Conservation (phyloP, 2,329 filamentous ascomycete genomes). For the Nothomitra cinnamomea region DNA sequence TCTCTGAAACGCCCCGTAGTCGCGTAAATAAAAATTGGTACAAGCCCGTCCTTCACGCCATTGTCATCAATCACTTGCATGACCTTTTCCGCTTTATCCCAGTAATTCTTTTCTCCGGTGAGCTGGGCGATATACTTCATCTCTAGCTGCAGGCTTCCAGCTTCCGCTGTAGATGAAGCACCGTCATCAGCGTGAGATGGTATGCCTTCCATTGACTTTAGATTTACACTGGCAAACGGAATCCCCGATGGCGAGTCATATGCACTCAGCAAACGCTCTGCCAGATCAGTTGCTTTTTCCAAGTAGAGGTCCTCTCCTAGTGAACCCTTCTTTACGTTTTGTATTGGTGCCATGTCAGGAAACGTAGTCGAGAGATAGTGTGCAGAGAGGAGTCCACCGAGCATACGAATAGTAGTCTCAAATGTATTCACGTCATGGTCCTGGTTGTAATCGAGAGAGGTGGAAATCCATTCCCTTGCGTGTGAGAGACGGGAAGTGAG, state of each 20-base stretch:
- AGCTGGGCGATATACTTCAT: conserved; percentile 94
- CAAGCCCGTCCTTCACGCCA: conserved; percentile 58
- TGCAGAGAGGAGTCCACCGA: conserved; percentile 80
- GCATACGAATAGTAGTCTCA: conserved; percentile 94
- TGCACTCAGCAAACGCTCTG: conserved; percentile 69
- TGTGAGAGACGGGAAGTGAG: conserved; percentile 69
- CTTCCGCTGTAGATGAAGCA: conserved; percentile 85
- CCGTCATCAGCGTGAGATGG: conserved; percentile 71
- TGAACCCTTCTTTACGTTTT: conserved; percentile 52
- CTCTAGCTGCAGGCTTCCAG: conserved; percentile 81
- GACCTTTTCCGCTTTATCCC: conserved; percentile 79
- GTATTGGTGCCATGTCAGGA: conserved; percentile 59
- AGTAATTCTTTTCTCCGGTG: conserved; percentile 82
- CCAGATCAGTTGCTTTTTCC: conserved; percentile 87
- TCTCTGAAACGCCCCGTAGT: conserved; percentile 64
- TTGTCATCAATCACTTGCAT: conserved; percentile 85
- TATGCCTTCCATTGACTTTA: conserved; percentile 60
- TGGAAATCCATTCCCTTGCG: conserved; percentile 77
- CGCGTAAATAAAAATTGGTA: conserved; percentile 83
- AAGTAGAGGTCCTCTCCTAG: conserved; percentile 82
- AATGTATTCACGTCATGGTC: conserved; percentile 95
- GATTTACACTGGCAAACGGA: conserved; percentile 78
- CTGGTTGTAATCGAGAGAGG: conserved; percentile 69
- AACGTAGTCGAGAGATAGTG: conserved; percentile 84
- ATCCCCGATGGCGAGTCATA: conserved; percentile 79